Evolutionary conservation across 768 basidiomycete genomes (phyloP).

Genomic region (Neoboletus brunneissimus): DNA sequence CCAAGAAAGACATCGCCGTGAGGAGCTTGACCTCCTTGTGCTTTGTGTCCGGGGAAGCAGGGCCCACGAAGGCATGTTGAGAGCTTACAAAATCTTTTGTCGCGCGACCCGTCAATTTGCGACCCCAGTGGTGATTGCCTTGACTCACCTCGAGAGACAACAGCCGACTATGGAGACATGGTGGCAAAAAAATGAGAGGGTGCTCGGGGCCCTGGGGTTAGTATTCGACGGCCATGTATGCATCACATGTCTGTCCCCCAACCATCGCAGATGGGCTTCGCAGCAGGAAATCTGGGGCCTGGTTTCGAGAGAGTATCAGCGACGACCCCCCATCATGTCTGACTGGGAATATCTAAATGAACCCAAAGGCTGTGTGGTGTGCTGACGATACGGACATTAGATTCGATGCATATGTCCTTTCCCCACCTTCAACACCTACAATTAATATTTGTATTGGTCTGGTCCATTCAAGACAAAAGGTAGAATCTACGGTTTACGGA

Average conservation of each 20-base stretch:
- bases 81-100: constrained; percentile 27
- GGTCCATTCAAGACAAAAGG: neutral
- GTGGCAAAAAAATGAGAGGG: constrained; percentile 29
- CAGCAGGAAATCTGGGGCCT: constrained; percentile 15
- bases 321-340: neutral
- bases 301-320: constrained; percentile 9
- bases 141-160: constrained; percentile 38
- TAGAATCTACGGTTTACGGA: constrained; percentile 7
- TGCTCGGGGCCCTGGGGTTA: constrained; percentile 18
- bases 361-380: constrained; percentile 15
- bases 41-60: constrained; percentile 22
- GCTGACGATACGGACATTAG: constrained; percentile 9
- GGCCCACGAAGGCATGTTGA: constrained; percentile 9
- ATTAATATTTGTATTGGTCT: constrained; percentile 6
- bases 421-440: neutral
- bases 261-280: constrained; percentile 20
- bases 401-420: neutral
- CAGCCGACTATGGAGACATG: constrained; percentile 32
- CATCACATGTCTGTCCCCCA: constrained; percentile 17
- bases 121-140: constrained; percentile 37
- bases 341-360: constrained; percentile 8
- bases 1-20: constrained; percentile 18
- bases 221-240: constrained; percentile 31
- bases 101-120: constrained; percentile 30
- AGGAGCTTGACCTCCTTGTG: constrained; percentile 25